Evolutionary conservation across 306 rosid genomes (phyloP), one percentile per base, ranked within the genome.

Genomic region (Prunus armeniaca): DNA sequence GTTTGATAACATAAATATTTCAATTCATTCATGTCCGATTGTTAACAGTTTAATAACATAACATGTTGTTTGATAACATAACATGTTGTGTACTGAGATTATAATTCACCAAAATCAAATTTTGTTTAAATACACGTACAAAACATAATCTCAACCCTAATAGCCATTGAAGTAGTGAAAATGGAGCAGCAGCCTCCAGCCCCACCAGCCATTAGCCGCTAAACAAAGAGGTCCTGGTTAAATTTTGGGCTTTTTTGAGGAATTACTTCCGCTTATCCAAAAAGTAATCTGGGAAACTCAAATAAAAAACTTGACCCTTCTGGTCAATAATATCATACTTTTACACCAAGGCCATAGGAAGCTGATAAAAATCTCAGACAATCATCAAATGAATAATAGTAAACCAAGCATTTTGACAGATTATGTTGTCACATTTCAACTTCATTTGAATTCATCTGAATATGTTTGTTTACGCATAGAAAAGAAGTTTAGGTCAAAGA

Each of bases 361-460:
- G 45, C 60, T 49, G 50, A 64, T n/a, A 52, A 28, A 51, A 28
- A 38, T 55, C 61, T 2, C 9, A 61, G 28, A 14, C 66, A 61
- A 14, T 61, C 66, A 34, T 54, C 8, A 55, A 38, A 55, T n/a
- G 64, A 41, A 22, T 32, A 22, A 32, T 71, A 3, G 27, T 50
- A 50, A 69, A 69, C 17, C 41, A 69, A 71, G 28, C 64, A 52
- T 51, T 69, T 49, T 54, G 51, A 69, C 14, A 69, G 60, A 17
- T 28, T 18, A 20, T 51, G 49, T 34, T 72, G 32, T 47, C 12
- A 30, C 49, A 20, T 34, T 45, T 38, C 54, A 2, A 11, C 38
- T 32, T 30, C 41, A 8, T 22, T 22, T 22, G 63, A 52, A 32
- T 54, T 72, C 15, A 20, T 56, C 66, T 13, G 65, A 15, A 72